Conservation (phyloP, 345 rosid species). For the Populus simonii region DNA sequence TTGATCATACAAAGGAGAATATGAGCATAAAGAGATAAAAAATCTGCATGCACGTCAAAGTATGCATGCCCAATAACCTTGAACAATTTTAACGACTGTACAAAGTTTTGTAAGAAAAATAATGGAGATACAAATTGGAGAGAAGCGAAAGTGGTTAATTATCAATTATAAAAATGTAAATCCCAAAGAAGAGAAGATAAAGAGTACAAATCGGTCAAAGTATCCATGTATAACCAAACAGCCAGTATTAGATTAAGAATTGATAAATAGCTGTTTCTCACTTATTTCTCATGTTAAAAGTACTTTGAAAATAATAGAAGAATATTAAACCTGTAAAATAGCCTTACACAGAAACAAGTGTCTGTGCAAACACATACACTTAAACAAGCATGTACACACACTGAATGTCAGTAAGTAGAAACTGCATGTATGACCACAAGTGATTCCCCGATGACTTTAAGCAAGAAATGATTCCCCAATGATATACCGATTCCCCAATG, state of each 20-base stretch:
- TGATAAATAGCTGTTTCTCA: background rate
- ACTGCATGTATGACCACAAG: slow-evolving; percentile 2
- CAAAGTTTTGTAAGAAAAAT: background rate
- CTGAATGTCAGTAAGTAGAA: background rate
- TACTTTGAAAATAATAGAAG: background rate
- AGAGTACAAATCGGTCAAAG: background rate
- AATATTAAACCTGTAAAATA: background rate
- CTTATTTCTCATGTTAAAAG: background rate
- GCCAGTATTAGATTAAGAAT: background rate
- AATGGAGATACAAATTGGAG: background rate
- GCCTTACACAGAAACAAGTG: background rate
- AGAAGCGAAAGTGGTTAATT: background rate
- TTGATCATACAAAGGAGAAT: background rate
- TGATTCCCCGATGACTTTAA: background rate
- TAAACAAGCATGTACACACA: background rate
- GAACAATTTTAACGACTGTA: background rate
- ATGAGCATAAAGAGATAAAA: background rate
- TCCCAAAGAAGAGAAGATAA: background rate
- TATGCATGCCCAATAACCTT: background rate
- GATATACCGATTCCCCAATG: slow-evolving; percentile 2
- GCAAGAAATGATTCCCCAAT: background rate
- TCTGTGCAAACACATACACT: background rate
- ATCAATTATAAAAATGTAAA: background rate
- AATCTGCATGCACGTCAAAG: background rate
- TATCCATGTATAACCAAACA: background rate